These are phyloP conservation scores for Penicillium atrosanguineum DNA, from an alignment of 495 filamentous ascomycete genomes.

Conservation along the genomic window DNA sequence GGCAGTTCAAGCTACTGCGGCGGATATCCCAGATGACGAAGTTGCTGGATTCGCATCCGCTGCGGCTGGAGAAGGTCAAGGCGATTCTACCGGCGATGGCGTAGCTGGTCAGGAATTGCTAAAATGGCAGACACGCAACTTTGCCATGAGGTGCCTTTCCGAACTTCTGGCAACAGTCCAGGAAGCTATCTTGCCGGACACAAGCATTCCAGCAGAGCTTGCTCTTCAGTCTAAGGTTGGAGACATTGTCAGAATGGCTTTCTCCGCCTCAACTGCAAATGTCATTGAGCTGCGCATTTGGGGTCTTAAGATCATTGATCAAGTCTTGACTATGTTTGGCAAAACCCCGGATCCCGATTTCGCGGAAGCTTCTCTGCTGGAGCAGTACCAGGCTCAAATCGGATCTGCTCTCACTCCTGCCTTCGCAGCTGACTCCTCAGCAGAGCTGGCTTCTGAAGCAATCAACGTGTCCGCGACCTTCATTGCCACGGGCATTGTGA, in stretches of 20 bases:
- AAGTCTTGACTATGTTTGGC: conserved; percentile 92
- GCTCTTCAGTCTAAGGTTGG: conserved; percentile 81
- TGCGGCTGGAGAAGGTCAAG: conserved; percentile 58
- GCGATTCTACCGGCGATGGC: conserved; percentile 58
- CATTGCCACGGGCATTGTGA: conserved; percentile 95
- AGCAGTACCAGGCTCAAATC: conserved; percentile 98
- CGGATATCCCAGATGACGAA: conserved; percentile 92
- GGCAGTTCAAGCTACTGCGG: conserved; percentile 49
- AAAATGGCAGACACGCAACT: conserved; percentile 93
- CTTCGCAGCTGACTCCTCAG: conserved; percentile 93
- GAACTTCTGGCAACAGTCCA: conserved; percentile 74
- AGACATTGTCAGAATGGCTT: conserved; percentile 95
- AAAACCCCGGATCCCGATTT: conserved; percentile 96
- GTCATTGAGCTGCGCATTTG: conserved; percentile 86
- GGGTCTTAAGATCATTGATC: conserved; percentile 89
- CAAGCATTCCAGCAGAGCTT: conserved; percentile 66
- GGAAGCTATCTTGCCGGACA: conserved; percentile 67
- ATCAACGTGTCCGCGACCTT: conserved; percentile 98
- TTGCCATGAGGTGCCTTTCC: conserved; percentile 88
- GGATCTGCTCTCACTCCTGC: conserved; percentile 94
- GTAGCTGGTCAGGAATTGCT: conserved; percentile 78
- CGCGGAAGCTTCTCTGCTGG: conserved; percentile 87
- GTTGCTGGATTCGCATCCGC: conserved; percentile 88
- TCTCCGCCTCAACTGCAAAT: conserved; percentile 92
- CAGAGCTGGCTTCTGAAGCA: conserved; percentile 89